Percentiles rank a stretch among this genome's conserved stretches.
Conservation (phyloP, 169 alveolate genomes). For the Pseudocohnilembus persalinus region DNA sequence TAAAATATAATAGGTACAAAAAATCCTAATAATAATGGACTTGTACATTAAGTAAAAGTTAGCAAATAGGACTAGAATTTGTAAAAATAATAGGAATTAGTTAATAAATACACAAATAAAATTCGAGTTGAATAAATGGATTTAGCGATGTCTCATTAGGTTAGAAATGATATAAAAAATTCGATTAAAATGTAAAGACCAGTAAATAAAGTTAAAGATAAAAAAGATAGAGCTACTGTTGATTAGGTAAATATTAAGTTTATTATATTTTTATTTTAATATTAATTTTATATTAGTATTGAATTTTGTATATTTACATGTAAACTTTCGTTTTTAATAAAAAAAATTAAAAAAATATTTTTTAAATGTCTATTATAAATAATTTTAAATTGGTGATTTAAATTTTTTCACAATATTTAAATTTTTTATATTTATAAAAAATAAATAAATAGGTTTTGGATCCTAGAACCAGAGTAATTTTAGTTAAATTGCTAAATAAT, state of each 20-base stretch:
- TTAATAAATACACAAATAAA: neutral
- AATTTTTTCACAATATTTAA: constrained; percentile 33
- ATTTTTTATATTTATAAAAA: constrained; percentile 93
- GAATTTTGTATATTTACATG: no score
- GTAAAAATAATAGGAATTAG: neutral
- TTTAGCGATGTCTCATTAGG: neutral
- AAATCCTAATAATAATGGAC: neutral
- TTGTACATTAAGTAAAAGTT: no score
- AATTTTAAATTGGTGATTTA: neutral
- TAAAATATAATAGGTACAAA: neutral
- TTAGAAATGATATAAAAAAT: neutral
- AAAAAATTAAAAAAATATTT: no score
- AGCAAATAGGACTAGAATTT: neutral
- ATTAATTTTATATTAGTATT: no score
- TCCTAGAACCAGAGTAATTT: constrained; percentile 91
- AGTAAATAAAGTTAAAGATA: neutral
- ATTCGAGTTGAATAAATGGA: neutral
- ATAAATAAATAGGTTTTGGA: constrained; percentile 97
- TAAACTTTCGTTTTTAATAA: no score
- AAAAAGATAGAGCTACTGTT: neutral
- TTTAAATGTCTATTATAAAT: neutral
- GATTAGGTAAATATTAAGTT: neutral
- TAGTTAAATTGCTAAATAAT: constrained; percentile 88
- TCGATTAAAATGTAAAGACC: neutral
- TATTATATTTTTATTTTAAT: no score